Evolutionary conservation across 352 stramenopile genomes (phyloP).

Genomic region (Phytophthora tubulina): DNA sequence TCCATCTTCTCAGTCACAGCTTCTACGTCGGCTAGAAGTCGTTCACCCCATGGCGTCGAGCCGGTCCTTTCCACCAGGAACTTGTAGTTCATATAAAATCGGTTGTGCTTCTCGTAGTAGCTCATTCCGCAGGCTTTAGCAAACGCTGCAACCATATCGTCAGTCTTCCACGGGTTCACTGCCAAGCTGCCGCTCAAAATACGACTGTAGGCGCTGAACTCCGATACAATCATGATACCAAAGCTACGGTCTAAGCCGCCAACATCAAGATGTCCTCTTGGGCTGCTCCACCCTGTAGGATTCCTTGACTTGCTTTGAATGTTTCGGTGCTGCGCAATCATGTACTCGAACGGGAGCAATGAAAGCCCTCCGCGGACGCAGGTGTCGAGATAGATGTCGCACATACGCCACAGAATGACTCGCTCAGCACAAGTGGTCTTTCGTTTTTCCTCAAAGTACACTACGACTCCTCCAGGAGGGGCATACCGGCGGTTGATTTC

Average conservation of each 20-base stretch:
- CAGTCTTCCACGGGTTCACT: slow-evolving; percentile 98
- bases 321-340: slow-evolving; percentile 71
- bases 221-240: slow-evolving; percentile 94
- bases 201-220: slow-evolving; percentile 97
- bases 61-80: slow-evolving; percentile 89
- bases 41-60: slow-evolving; percentile 92
- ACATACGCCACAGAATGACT: slow-evolving; percentile 75
- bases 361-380: slow-evolving; percentile 75
- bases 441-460: slow-evolving; percentile 76
- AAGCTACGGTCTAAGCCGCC: slow-evolving; percentile 50
- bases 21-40: slow-evolving; percentile 96
- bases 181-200: slow-evolving; percentile 97
- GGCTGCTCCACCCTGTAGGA: slow-evolving; percentile 40
- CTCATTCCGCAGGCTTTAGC: slow-evolving; percentile 77
- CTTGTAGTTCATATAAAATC: slow-evolving; percentile 80
- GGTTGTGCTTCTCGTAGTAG: slow-evolving; percentile 80
- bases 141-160: slow-evolving; percentile 82
- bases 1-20: slow-evolving; percentile 59
- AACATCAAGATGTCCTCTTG: slow-evolving; percentile 29
- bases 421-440: slow-evolving; percentile 77
- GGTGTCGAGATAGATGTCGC: slow-evolving; percentile 77
- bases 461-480: slow-evolving; percentile 59
- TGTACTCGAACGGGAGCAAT: slow-evolving; percentile 82
- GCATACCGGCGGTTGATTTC: slow-evolving; percentile 93
- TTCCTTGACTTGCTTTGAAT: slow-evolving; percentile 45